Conservation (phyloP, 2,329 filamentous ascomycete genomes). For the Pseudocercospora macadamiae region DNA sequence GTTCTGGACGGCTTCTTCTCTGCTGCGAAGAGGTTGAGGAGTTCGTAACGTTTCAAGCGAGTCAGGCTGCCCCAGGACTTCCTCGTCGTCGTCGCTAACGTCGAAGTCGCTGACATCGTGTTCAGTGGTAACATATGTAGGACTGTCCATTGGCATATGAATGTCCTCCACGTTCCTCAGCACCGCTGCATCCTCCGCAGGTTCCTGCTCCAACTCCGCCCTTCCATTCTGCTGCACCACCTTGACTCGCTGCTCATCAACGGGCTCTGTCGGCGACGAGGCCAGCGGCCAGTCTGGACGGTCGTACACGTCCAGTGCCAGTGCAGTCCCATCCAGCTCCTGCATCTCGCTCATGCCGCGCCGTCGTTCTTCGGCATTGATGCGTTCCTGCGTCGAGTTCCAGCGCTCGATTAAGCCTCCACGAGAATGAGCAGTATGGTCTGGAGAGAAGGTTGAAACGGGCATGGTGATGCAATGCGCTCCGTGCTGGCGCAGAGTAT, state of each 20-base stretch:
- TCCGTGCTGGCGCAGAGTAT: conserved; percentile 21
- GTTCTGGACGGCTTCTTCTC: conserved; percentile 2
- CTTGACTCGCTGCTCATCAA: conserved; percentile 7
- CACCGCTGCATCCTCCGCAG: conserved; percentile 27
- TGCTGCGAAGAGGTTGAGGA: conserved; percentile 5
- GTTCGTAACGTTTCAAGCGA: conserved; percentile 2
- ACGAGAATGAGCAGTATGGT: conserved; percentile 24
- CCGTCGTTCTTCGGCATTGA: conserved; percentile 34
- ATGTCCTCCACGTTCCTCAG: conserved; percentile 28
- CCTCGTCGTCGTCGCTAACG: conserved; percentile 24
- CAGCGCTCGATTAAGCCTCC: conserved; percentile 30
- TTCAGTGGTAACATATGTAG: conserved; percentile 21
- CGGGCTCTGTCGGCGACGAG: conserved; percentile 5
- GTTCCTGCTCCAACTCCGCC: conserved; percentile 24
- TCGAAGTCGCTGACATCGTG: conserved; percentile 32
- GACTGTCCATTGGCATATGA: conserved; percentile 21
- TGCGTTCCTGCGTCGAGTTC: conserved; percentile 33
- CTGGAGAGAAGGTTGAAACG: conserved; percentile 34
- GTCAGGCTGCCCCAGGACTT: conserved; percentile 10
- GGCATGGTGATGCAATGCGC: conserved; percentile 32
- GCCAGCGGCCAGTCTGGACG: conserved; percentile 35
- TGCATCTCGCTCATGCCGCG: conserved; percentile 29
- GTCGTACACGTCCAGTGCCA: conserved; percentile 33
- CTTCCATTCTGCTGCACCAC: conserved; percentile 11
- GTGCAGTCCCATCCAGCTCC: conserved; percentile 38